Evolutionary conservation across 169 alveolate genomes (phyloP).

Genomic region (Sarcocystis neurona): DNA sequence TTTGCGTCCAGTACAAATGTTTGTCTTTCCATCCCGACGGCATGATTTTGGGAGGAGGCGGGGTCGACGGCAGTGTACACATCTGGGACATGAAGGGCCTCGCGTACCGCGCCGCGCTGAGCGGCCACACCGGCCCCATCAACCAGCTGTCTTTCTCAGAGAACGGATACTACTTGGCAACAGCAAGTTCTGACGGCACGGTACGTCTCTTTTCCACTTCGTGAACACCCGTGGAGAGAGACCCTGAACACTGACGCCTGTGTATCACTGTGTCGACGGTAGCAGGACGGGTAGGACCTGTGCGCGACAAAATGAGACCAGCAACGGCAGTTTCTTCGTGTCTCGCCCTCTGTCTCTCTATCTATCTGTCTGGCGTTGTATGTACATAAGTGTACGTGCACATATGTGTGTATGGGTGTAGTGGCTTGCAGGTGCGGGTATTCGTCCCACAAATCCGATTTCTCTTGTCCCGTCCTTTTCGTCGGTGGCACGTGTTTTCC

Average conservation of each 20-base stretch:
- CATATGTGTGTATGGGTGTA: background rate
- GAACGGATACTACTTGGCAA: constrained; percentile 85
- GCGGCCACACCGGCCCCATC: constrained; percentile 62
- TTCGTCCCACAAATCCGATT: background rate
- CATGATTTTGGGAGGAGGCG: constrained; percentile 79
- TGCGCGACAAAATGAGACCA: no score
- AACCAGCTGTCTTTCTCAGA: constrained; percentile 79
- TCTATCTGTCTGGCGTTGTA: background rate
- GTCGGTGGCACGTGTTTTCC: no score
- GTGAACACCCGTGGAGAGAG: background rate
- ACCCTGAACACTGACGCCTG: background rate
- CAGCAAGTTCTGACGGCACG: constrained; percentile 76
- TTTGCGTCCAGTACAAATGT: constrained; percentile 27
- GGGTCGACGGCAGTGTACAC: constrained; percentile 76
- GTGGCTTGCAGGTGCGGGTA: background rate
- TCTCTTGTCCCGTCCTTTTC: background rate
- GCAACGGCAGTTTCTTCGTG: no score
- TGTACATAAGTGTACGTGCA: background rate
- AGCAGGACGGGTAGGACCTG: no score
- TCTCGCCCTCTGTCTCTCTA: background rate
- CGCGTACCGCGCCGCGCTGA: constrained; percentile 69
- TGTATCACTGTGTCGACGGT: background rate
- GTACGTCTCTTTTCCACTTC: constrained; percentile 30
- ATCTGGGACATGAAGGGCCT: constrained; percentile 83
- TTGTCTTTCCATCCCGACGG: constrained; percentile 86